Conservation (phyloP, 805 yeast species). For the Kuraishia capsulata region DNA sequence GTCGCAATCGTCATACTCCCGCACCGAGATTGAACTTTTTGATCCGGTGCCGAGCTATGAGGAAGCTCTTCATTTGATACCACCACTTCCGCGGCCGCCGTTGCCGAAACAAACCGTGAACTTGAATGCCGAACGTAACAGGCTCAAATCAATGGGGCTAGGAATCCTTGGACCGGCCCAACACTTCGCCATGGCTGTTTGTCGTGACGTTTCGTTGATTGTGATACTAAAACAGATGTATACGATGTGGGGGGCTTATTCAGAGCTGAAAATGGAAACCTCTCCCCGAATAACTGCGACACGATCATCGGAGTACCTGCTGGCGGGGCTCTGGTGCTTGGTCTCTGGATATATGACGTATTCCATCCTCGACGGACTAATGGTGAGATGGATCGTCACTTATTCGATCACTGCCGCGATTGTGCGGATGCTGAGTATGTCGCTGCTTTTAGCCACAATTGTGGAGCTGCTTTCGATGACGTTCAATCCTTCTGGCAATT, state of each 20-base stretch:
- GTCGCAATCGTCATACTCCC: background rate
- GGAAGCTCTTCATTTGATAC: background rate
- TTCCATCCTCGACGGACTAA: conserved; percentile 77
- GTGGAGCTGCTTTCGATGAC: conserved; percentile 62
- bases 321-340: conserved; percentile 88
- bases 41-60: background rate
- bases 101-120: background rate
- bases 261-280: background rate
- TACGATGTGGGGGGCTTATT: conserved; percentile 10
- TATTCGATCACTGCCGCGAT: conserved; percentile 86
- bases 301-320: conserved; percentile 65
- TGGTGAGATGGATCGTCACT: conserved; percentile 90
- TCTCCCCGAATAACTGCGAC: conserved; percentile 36
- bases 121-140: conserved; percentile 12
- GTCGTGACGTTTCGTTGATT: conserved; percentile 63
- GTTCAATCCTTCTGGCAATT: conserved; percentile 62
- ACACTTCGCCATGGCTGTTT: conserved; percentile 66
- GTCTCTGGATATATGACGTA: conserved; percentile 82
- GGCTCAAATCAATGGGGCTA: conserved; percentile 54
- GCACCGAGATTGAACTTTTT: background rate
- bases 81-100: background rate
- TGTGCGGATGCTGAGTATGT: conserved; percentile 76
- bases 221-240: conserved; percentile 18
- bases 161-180: conserved; percentile 67
- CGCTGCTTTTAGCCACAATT: conserved; percentile 59